Evolutionary conservation across 2,329 filamentous ascomycete genomes (phyloP), one percentile per base, ranked within the genome.

Genomic region (Verticillium zaregamsianum): DNA sequence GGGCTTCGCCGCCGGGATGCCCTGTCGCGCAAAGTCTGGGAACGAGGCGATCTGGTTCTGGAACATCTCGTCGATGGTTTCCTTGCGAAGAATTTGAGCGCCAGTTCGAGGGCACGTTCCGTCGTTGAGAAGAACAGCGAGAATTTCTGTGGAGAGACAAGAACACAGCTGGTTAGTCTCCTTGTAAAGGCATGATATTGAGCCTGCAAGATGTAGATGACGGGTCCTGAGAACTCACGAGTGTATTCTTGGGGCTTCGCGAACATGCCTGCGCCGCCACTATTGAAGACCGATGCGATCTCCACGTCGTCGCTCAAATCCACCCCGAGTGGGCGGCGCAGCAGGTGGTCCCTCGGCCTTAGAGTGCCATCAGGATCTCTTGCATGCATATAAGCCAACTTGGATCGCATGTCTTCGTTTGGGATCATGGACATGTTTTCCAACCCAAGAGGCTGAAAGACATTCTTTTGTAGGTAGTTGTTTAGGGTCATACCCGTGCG

Each of bases 21-120:
- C 67, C 62, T 77, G 73, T 1, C 81, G 76, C 1, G 77, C 77
- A 61, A 84, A 86, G 64, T 87, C 68, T 0, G 85, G 84, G 57
- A 82, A 79, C 1, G 80, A 63, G 0, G 82, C 78, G 58, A 89
- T 81, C 65, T 87, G 86, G 69, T 91, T 90, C 61, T 76, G 77
- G 71, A 87, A 90, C 84, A 91, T 88, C 35, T 82, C 72, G 14
- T 87, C 79, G 0, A 91, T 82, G 0, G 86, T 89, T 33, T 80
- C 75, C 17, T 80, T 76, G 23, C 78, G 74, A 7, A 91, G 77
- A 35, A 91, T 80, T 59, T 78, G 76, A 0, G 71, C 70, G 1
- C 82, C 81, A 0, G 86, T 90, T 0, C 67, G 77, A 0, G 88
- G 84, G 37, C 81, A 86, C 0, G 76, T 82, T 55, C 89, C 89